Percentiles rank a stretch among this genome's conserved stretches.
Evolutionary conservation across 768 basidiomycete genomes (phyloP).

Genomic region (Leccinum broughii): DNA sequence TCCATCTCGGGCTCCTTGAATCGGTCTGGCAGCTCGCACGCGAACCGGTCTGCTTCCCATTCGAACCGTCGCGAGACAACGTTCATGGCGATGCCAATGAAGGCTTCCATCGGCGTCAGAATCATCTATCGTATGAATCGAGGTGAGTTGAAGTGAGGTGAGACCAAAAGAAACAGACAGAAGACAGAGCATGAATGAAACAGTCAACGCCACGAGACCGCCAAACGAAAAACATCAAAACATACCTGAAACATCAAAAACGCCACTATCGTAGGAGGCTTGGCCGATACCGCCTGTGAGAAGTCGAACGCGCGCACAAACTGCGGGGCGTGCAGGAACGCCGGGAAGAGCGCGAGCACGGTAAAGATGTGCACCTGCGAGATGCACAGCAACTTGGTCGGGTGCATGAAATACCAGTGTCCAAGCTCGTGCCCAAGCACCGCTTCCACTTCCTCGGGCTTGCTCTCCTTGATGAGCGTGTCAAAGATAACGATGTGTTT

Average conservation of each 20-base stretch:
- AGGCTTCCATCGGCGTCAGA: slow-evolving; percentile 72
- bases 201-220: neutral
- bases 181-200: neutral
- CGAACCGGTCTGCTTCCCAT: slow-evolving; percentile 90
- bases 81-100: slow-evolving; percentile 76
- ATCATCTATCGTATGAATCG: slow-evolving; percentile 55
- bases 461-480: slow-evolving; percentile 89
- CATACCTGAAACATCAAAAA: slow-evolving; percentile 80
- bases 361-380: slow-evolving; percentile 87
- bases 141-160: neutral
- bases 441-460: slow-evolving; percentile 92
- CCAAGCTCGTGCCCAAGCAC: slow-evolving; percentile 98
- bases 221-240: neutral
- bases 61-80: slow-evolving; percentile 84
- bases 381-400: slow-evolving; percentile 82
- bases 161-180: neutral
- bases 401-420: slow-evolving; percentile 93
- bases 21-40: slow-evolving; percentile 65
- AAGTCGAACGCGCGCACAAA: slow-evolving; percentile 83
- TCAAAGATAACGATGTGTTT: slow-evolving; percentile 98
- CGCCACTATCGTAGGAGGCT: slow-evolving; percentile 79
- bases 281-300: slow-evolving; percentile 56
- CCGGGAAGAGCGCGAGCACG: slow-evolving; percentile 86
- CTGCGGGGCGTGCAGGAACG: slow-evolving; percentile 80
- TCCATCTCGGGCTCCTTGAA: slow-evolving; percentile 53